Conservation (phyloP, 192 early-diverging fungal species). For the Gigaspora rosea region DNA sequence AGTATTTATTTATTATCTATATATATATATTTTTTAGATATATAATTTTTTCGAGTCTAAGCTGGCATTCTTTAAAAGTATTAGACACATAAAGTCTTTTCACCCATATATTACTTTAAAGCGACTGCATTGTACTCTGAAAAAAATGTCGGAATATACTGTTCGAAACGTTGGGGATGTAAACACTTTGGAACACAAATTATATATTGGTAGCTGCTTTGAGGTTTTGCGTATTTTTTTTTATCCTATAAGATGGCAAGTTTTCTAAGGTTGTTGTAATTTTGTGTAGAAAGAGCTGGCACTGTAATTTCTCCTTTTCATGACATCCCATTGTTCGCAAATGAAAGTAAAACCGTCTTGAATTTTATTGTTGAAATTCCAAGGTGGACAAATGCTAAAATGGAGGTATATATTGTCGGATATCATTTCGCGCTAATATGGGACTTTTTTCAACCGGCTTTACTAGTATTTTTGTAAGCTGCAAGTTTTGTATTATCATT, state of each 20-base stretch:
- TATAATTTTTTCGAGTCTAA: too few relatives aligned
- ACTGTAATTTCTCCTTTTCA: constrained; percentile 93
- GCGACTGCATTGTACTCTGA: not conserved
- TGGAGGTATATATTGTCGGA: constrained; percentile 61
- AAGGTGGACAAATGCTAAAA: constrained; percentile 98
- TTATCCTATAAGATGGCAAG: not conserved
- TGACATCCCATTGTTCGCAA: constrained; percentile 96
- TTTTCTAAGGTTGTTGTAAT: not conserved
- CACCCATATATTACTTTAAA: too few relatives aligned
- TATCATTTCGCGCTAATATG: not conserved
- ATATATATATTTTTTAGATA: too few relatives aligned
- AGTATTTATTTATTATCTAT: too few relatives aligned
- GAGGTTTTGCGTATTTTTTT: not conserved
- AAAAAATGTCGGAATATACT: constrained; percentile 66
- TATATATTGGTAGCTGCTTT: constrained; percentile 72
- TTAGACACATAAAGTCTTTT: too few relatives aligned
- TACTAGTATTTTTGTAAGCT: too few relatives aligned
- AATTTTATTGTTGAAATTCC: constrained; percentile 99
- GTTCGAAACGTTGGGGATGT: constrained; percentile 83
- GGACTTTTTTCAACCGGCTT: too few relatives aligned
- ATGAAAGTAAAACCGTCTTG: constrained; percentile 85
- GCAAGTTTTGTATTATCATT: too few relatives aligned
- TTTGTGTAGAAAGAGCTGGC: constrained; percentile 74
- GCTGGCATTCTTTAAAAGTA: too few relatives aligned
- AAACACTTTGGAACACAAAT: constrained; percentile 87